A percentile compares a stretch with the other conserved stretches of the same genome.
Conservation (phyloP, 2,329 filamentous ascomycete species). For the Fusarium hostae region DNA sequence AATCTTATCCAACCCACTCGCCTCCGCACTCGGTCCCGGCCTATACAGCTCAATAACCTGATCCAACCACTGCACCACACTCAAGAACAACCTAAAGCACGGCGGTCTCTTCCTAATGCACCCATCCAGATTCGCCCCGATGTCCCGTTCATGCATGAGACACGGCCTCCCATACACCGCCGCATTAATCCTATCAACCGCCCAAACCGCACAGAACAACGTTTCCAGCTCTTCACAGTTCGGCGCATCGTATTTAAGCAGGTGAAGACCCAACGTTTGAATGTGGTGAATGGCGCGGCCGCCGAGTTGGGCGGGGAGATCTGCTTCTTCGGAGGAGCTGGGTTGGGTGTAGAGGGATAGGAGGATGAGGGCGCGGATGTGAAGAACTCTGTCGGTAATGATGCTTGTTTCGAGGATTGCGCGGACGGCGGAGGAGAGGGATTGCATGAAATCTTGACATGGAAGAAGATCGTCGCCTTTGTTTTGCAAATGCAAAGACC, state of each 20-base stretch:
- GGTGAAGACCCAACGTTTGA: conserved; percentile 66
- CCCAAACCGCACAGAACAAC: conserved; percentile 70
- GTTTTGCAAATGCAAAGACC: conserved; percentile 57
- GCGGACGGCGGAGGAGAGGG: conserved; percentile 60
- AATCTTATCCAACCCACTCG: conserved; percentile 55
- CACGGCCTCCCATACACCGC: conserved; percentile 70
- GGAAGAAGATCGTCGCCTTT: conserved; percentile 53
- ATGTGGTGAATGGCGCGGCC: conserved; percentile 66
- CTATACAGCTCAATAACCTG: conserved; percentile 70
- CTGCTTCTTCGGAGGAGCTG: conserved; percentile 62
- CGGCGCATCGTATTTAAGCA: conserved; percentile 55
- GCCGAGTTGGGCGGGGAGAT: conserved; percentile 64
- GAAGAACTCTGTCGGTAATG: conserved; percentile 64
- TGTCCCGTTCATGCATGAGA: conserved; percentile 69
- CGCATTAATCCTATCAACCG: conserved; percentile 68
- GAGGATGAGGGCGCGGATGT: conserved; percentile 65
- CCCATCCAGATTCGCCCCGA: conserved; percentile 63
- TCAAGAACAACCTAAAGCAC: conserved; percentile 67
- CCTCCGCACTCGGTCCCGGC: conserved; percentile 58
- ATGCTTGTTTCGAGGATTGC: conserved; percentile 64
- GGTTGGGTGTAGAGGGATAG: conserved; percentile 70
- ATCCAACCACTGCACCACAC: conserved; percentile 66
- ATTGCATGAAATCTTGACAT: conserved; percentile 60
- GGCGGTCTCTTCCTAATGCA: conserved; percentile 63
- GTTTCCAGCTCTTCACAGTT: conserved; percentile 58